Evolutionary conservation across 164 flowering plant genomes (phyloP).

Genomic region (Dillenia turbinata): DNA sequence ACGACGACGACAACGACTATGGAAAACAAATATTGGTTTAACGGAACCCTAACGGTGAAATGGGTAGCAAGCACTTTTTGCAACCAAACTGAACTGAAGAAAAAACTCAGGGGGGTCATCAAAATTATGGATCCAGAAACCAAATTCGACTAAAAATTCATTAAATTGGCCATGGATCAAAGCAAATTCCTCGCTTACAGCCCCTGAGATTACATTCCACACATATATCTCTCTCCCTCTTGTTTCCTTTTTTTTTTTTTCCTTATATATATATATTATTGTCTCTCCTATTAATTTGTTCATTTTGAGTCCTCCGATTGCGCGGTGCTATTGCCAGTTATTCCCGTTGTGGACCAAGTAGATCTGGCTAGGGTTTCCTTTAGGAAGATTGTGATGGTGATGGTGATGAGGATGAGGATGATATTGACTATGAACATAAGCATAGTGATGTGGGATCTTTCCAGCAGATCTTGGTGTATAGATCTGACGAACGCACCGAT

Average conservation of each 20-base stretch:
- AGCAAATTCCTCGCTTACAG: slow-evolving; percentile 21
- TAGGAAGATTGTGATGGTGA: slow-evolving; percentile 22
- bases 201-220: slow-evolving; percentile 19
- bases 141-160: too few species aligned
- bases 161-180: neutral
- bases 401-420: neutral
- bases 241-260: neutral
- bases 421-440: too few species aligned
- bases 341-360: slow-evolving; percentile 61
- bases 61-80: too few species aligned
- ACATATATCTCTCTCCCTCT: too few species aligned
- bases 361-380: slow-evolving; percentile 31
- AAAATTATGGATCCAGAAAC: too few species aligned
- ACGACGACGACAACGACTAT: neutral
- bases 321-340: slow-evolving; percentile 59
- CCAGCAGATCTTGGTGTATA: slow-evolving; percentile 28
- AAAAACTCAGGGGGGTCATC: too few species aligned
- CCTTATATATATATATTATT: neutral
- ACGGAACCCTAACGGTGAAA: too few species aligned
- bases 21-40: slow-evolving; percentile 7
- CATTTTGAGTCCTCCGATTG: neutral
- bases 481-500: slow-evolving; percentile 16
- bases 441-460: slow-evolving; percentile 6
- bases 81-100: too few species aligned
- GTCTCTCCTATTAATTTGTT: neutral